These are phyloP conservation scores for Mortierella sp. DNA, from an alignment of 371 early-diverging fungal genomes.

Conservation along the genomic window DNA sequence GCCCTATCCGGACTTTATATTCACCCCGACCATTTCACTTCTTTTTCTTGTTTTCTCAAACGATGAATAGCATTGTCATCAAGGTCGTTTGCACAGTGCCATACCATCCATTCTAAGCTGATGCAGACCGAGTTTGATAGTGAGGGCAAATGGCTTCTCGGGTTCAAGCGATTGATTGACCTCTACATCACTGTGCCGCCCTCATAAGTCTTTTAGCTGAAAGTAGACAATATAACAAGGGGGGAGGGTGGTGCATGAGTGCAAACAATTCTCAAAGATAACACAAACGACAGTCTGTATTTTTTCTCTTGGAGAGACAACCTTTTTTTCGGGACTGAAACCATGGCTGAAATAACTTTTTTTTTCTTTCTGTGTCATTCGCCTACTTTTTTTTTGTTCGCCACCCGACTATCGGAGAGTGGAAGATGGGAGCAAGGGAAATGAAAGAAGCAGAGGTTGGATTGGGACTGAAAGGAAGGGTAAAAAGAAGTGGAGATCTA, in stretches of 20 bases:
- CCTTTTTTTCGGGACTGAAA: background rate
- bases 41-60: background rate
- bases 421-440: background rate
- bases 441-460: background rate
- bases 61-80: constrained; percentile 29
- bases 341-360: no score
- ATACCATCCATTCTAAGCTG: constrained; percentile 69
- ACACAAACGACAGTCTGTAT: background rate
- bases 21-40: background rate
- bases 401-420: background rate
- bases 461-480: background rate
- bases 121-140: constrained; percentile 75
- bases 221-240: background rate
- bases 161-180: constrained; percentile 75
- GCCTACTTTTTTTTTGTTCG: background rate
- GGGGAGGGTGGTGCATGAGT: background rate
- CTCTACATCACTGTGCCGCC: constrained; percentile 42
- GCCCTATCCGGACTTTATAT: background rate
- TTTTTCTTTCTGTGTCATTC: no score
- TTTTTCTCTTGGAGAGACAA: background rate
- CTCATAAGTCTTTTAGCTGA: background rate
- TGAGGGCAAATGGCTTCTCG: constrained; percentile 77
- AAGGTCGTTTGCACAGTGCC: constrained; percentile 60
- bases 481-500: background rate
- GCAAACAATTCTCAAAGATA: background rate